Conservation (phyloP, 1,139 yeast genomes). For the Pichia sp. region DNA sequence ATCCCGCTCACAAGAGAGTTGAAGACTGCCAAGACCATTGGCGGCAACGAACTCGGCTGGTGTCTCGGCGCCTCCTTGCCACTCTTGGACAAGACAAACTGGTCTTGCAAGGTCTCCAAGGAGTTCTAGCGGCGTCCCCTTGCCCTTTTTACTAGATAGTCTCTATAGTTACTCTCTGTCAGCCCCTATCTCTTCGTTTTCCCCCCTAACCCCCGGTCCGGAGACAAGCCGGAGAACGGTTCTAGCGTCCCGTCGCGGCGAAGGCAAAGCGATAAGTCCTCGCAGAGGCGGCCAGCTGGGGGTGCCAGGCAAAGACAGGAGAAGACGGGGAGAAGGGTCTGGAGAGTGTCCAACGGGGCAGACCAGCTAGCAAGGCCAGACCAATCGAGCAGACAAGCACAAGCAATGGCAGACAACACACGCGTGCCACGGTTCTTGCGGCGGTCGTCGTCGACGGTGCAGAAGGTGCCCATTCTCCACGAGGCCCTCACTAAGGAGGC, state of each 20-base stretch:
- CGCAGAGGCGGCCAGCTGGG: neutral
- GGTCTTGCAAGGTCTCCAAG: slow-evolving; percentile 60
- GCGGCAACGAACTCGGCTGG: slow-evolving; percentile 93
- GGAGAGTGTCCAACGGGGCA: neutral
- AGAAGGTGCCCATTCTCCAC: slow-evolving; percentile 19
- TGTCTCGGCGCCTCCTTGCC: slow-evolving; percentile 97
- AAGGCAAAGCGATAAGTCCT: slow-evolving; percentile 1
- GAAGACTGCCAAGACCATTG: slow-evolving; percentile 85
- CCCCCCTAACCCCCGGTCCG: neutral
- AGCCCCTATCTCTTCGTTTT: too few species aligned
- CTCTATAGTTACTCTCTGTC: neutral
- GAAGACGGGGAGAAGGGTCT: neutral
- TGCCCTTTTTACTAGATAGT: neutral
- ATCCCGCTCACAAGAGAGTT: slow-evolving; percentile 87
- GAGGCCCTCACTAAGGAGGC: slow-evolving; percentile 13
- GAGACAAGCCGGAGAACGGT: neutral
- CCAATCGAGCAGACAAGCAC: neutral
- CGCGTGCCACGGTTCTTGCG: slow-evolving; percentile 4
- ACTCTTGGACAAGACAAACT: slow-evolving; percentile 64
- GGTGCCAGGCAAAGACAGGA: neutral
- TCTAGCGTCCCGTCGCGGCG: neutral
- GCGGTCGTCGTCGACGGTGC: slow-evolving; percentile 13
- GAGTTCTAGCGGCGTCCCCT: slow-evolving; percentile 19
- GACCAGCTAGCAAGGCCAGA: neutral
- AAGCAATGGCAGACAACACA: slow-evolving; percentile 4